phyloP scores from a whole-genome alignment of 805 yeast species.

The Metschnikowia vanudenii region DNA sequence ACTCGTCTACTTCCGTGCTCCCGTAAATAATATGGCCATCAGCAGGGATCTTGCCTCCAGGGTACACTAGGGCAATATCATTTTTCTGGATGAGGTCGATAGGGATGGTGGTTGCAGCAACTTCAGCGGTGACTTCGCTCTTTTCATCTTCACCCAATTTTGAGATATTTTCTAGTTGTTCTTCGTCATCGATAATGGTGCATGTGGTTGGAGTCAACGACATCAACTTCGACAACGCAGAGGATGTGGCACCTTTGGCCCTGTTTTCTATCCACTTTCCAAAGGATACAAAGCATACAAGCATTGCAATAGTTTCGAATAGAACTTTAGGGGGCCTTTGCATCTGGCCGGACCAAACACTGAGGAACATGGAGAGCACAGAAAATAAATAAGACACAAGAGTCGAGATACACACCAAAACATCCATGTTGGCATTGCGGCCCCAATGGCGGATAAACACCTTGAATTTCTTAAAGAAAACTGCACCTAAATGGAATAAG shows the following conservation, averaged over 20 bases:
- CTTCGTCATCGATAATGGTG: conserved; percentile 50
- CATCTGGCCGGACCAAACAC: conserved; percentile 42
- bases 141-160: conserved; percentile 6
- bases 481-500: conserved; percentile 63
- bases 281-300: conserved; percentile 75
- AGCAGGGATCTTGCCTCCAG: conserved; percentile 89
- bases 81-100: conserved; percentile 74
- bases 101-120: conserved; percentile 51
- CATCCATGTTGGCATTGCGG: conserved; percentile 81
- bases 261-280: conserved; percentile 91
- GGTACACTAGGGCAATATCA: conserved; percentile 75
- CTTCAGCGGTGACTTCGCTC: conserved; percentile 19
- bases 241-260: conserved; percentile 92
- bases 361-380: conserved; percentile 53
- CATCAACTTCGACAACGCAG: conserved; percentile 78
- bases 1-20: conserved; percentile 81
- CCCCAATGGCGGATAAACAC: conserved; percentile 63
- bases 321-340: conserved; percentile 60
- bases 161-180: conserved; percentile 19
- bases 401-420: conserved; percentile 80
- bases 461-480: conserved; percentile 64
- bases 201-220: conserved; percentile 81
- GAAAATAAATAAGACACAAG: conserved; percentile 77
- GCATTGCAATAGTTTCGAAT: conserved; percentile 86
- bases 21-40: conserved; percentile 85